phyloP scores from a whole-genome alignment of 305 asterid species.

The Coffea humblotiana region DNA sequence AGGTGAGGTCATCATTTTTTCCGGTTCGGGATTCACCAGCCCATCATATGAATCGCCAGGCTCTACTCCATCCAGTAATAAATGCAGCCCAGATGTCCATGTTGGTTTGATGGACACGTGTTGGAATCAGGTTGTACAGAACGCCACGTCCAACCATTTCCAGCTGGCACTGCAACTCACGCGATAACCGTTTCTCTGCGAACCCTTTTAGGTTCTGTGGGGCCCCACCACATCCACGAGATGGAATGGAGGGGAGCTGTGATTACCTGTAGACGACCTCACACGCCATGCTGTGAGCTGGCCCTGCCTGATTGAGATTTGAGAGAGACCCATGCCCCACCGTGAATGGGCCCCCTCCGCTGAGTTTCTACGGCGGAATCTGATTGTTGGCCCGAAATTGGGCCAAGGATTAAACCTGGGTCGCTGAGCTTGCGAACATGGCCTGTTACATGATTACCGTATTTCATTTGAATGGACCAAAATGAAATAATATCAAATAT shows the following conservation, averaged over 20 bases:
- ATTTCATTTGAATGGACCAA: not conserved
- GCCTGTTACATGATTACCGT: not conserved
- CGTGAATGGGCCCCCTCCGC: not conserved
- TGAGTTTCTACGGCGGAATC: not conserved
- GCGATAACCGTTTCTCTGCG: conserved; percentile 31
- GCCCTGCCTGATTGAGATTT: not conserved
- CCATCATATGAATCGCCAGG: not conserved
- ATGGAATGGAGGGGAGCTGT: conserved; percentile 8
- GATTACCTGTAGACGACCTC: conserved; percentile 24
- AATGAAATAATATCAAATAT: not conserved
- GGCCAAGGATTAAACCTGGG: not conserved
- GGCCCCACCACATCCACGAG: not conserved
- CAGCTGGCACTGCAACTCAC: conserved; percentile 37
- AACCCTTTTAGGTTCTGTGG: not conserved
- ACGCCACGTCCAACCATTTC: conserved; percentile 28
- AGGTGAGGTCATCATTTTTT: not conserved
- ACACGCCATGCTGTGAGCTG: conserved; percentile 26
- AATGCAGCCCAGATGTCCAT: conserved; percentile 21
- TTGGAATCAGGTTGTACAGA: conserved; percentile 10
- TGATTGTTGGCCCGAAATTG: not conserved
- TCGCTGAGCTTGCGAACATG: conserved; percentile 3
- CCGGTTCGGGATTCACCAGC: not conserved
- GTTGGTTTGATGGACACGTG: conserved; percentile 25
- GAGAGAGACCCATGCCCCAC: not conserved
- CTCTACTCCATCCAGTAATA: not conserved